Conservation (phyloP, 2,329 filamentous ascomycete genomes). For the Aspergillus unguis region DNA sequence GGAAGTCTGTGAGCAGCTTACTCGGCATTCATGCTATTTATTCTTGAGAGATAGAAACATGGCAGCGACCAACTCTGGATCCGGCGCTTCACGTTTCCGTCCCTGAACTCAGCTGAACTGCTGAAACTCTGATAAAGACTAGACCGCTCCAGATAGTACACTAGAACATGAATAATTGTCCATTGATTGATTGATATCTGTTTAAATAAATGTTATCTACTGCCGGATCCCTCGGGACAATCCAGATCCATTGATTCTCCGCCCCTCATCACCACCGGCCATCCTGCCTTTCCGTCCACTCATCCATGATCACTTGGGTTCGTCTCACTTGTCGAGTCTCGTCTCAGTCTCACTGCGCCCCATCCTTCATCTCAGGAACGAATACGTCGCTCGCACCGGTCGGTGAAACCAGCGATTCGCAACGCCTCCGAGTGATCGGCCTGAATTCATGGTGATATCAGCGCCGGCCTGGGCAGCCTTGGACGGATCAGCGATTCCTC, state of each 20-base stretch:
- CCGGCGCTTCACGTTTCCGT: background rate
- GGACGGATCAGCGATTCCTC: conserved; percentile 3
- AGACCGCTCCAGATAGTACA: no score
- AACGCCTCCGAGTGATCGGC: conserved; percentile 1
- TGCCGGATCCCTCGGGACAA: conserved; percentile 4
- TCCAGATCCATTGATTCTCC: conserved; percentile 1
- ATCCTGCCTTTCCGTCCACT: conserved; percentile 6
- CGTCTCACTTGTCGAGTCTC: background rate
- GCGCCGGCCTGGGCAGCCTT: conserved; percentile 4
- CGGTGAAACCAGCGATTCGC: background rate
- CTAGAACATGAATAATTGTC: background rate
- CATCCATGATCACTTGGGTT: background rate
- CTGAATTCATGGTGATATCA: conserved; percentile 4
- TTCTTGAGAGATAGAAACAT: no score
- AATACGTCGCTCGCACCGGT: background rate
- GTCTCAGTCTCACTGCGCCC: conserved; percentile 3
- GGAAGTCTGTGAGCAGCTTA: no score
- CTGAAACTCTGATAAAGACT: background rate
- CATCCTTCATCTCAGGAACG: background rate
- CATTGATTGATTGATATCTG: background rate
- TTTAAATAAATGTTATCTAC: background rate
- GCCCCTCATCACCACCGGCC: background rate
- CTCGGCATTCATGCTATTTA: no score
- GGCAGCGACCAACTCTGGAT: background rate
- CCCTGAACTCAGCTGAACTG: background rate